phyloP scores from a whole-genome alignment of 2,329 filamentous ascomycete genomes.

The Botrytis aclada region DNA sequence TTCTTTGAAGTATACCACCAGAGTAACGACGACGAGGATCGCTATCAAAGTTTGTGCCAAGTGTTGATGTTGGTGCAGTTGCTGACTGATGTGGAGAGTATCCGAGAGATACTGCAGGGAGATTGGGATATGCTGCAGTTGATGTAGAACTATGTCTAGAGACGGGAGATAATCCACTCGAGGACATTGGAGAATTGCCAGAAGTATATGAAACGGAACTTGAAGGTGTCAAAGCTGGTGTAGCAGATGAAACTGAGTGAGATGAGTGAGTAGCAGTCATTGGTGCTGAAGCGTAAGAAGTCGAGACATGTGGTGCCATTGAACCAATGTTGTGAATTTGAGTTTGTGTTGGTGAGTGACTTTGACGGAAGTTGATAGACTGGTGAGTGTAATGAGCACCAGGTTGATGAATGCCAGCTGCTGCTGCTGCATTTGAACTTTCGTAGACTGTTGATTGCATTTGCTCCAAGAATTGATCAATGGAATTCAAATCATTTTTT shows the following conservation, averaged over 20 bases:
- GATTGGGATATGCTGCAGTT: constrained; percentile 68
- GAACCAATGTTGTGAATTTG: constrained; percentile 30
- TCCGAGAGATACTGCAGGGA: constrained; percentile 67
- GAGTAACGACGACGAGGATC: constrained; percentile 64
- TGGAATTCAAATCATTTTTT: constrained; percentile 89
- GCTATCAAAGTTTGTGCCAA: constrained; percentile 64
- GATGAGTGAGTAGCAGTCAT: constrained; percentile 61
- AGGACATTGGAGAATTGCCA: constrained; percentile 70
- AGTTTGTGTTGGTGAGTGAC: constrained; percentile 50
- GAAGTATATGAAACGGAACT: constrained; percentile 75
- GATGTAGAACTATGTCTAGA: constrained; percentile 57
- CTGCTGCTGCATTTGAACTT: constrained; percentile 77
- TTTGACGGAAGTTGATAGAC: constrained; percentile 55
- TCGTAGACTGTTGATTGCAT: constrained; percentile 97
- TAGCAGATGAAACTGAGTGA: constrained; percentile 56
- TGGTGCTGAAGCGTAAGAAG: constrained; percentile 50
- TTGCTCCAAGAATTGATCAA: constrained; percentile 92
- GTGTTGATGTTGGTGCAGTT: constrained; percentile 62
- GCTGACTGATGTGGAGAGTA: constrained; percentile 62
- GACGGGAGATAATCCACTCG: constrained; percentile 63
- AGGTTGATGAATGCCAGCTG: constrained; percentile 72
- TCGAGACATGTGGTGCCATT: constrained; percentile 38
- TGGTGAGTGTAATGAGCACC: constrained; percentile 62
- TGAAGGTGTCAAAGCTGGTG: constrained; percentile 72
- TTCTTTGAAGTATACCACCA: constrained; percentile 63